Percentiles rank a stretch among this genome's conserved stretches.
Conservation (phyloP, 2,329 filamentous ascomycete genomes). For the Harringtonia aguacate region DNA sequence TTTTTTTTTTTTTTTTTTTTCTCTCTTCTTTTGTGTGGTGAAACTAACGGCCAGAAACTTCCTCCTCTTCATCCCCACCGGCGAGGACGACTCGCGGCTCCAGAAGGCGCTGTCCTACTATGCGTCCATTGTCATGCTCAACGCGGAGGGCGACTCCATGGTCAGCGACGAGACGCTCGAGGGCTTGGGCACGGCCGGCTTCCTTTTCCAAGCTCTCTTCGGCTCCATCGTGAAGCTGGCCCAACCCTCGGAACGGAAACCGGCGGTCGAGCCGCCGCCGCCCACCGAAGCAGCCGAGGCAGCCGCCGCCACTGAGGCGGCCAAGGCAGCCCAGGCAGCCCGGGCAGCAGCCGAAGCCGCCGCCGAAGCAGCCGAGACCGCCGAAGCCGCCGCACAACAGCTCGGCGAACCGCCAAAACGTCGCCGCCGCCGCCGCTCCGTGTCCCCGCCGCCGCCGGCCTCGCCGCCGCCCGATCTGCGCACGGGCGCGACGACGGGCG, state of each 20-base stretch:
- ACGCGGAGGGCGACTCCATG: conserved; percentile 85
- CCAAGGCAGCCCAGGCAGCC: too few relatives aligned
- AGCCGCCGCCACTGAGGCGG: too few relatives aligned
- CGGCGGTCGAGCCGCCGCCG: neutral
- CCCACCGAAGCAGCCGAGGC: neutral
- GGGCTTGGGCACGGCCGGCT: conserved; percentile 80
- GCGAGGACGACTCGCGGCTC: conserved; percentile 57
- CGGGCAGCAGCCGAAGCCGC: too few relatives aligned
- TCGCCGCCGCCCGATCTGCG: too few relatives aligned
- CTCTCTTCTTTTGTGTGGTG: neutral
- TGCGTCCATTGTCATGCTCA: conserved; percentile 77
- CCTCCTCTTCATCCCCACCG: conserved; percentile 72
- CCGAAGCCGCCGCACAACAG: too few relatives aligned
- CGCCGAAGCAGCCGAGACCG: too few relatives aligned
- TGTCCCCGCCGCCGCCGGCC: too few relatives aligned
- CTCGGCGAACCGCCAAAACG: too few relatives aligned
- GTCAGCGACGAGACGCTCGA: conserved; percentile 85
- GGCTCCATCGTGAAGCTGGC: conserved; percentile 64
- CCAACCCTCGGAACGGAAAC: conserved; percentile 15
- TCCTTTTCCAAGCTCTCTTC: conserved; percentile 63
- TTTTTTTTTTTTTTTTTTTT: neutral
- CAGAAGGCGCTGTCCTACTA: conserved; percentile 85
- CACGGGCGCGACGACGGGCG: too few relatives aligned
- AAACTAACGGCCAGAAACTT: conserved; percentile 56
- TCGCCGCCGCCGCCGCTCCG: too few relatives aligned